phyloP scores from a whole-genome alignment of 768 basidiomycete species.

The Tylopilus sp. region DNA sequence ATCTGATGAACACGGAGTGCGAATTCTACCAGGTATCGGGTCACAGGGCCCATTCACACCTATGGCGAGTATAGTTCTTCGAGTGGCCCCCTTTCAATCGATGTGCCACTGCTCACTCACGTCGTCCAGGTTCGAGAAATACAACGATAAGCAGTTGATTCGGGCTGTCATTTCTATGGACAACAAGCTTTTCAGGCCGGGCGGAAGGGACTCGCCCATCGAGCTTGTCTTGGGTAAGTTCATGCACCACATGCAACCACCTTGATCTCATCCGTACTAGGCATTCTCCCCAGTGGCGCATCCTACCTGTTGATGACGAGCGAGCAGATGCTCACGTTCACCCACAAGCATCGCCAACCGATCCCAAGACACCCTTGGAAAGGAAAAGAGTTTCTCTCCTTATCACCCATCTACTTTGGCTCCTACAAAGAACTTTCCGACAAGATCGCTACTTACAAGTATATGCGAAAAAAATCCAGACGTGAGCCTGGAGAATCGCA shows the following conservation, averaged over 20 bases:
- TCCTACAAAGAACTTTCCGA: constrained; percentile 30
- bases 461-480: constrained; percentile 32
- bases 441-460: constrained; percentile 39
- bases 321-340: constrained; percentile 29
- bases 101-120: background rate
- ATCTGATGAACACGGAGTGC: constrained; percentile 11
- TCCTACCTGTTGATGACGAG: constrained; percentile 43
- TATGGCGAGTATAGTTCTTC: constrained; percentile 13
- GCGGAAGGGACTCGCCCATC: constrained; percentile 26
- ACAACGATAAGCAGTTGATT: constrained; percentile 36
- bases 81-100: background rate
- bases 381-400: constrained; percentile 37
- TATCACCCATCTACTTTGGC: constrained; percentile 47
- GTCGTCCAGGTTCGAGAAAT: constrained; percentile 27
- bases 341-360: constrained; percentile 13
- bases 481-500: constrained; percentile 4
- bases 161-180: constrained; percentile 8
- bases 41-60: constrained; percentile 27
- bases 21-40: constrained; percentile 31
- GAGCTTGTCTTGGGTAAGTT: constrained; percentile 44
- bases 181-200: constrained; percentile 31
- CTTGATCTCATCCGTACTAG: constrained; percentile 23
- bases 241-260: background rate
- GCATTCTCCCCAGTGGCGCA: constrained; percentile 41
- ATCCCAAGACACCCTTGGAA: constrained; percentile 13